Evolutionary conservation across 2,329 filamentous ascomycete genomes (phyloP), one percentile per base, ranked within the genome.

Genomic region (Sarocladium kiliense): DNA sequence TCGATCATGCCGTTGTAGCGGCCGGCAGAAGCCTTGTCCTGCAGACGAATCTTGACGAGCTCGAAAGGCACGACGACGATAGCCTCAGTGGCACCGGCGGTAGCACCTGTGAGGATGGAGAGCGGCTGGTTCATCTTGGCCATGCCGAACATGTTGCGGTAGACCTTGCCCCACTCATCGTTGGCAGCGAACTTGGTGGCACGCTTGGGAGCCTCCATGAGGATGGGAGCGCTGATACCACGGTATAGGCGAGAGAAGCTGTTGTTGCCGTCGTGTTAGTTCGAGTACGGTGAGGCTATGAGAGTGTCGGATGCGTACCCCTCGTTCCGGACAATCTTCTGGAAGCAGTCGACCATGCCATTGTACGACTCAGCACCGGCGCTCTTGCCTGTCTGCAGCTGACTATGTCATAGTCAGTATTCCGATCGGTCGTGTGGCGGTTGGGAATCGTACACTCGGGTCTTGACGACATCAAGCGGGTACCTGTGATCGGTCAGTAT

Each of bases 141-240:
- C 55, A 88, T 80, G 62, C 89, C 91, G 69, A 99, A 97, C 53
- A 88, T 71, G 63, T 88, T 87, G 69, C 91, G 89, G 79, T 96
- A 99, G 74, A 97, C 82, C 74, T 91, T 85, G 66, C 94, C 94
- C 94, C 94, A 99, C 71, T 93, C 90, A 71, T 99, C 94, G 75
- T 99, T 99, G 75, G 94, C 94, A 47, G 94, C 93, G 74, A 99
- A 99, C 75, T 99, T 99, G 77, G 91, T 97, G 42, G 93, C 93
- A 76, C 91, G 85, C 84, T 96, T 96, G 66, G 77, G 74, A 58
- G 92, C 92, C 75, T 97, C 93, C 93, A 99, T 99, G 63, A 97
- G 82, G 68, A 99, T 97, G 53, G 94, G 94, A 25, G 94, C 93
- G 44, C 83, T 86, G 73, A 99, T 99, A 68, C 94, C 94, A 63